Evolutionary conservation across 257 asterid species (phyloP), one percentile per base, ranked within the genome.

Genomic region (Coffea eugenioides): DNA sequence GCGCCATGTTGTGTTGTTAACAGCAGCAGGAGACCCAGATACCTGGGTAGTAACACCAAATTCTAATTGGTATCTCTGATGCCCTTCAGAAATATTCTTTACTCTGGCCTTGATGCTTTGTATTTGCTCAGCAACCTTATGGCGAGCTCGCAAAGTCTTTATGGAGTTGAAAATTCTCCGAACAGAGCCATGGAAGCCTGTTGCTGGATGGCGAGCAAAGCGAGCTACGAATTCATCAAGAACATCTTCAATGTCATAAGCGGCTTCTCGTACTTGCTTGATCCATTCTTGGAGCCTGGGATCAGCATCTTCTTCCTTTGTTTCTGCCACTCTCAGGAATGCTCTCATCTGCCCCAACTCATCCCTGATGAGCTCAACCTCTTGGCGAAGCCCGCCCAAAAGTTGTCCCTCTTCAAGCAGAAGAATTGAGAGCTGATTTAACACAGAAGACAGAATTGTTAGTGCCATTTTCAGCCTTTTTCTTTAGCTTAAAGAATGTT

Each of bases 141-240:
- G 54, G 8, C 54, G 54, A 49, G 15, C 54, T 49, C 54, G 10
- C 54, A 49, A 12, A 49, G 10, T 49, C 54, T 49, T 49, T 49
- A 49, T 49, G 54, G 54, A 49, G 49, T 62, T 49, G 71, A 23
- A 78, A 14, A 72, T 23, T 48, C 56, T 49, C 9, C 46, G 79
- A 1, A 84, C 46, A 31, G 43, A 13, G 7, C 83, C 81, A 46
- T 25, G 18, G 15, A 74, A 77, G 68, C 81, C 84, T 27, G n/a
- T 34, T 1, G 13, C 27, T 11, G 9, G 80, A 27, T 27, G 74
- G 62, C 8, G 69, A 0, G 49, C 36, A 39, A 74, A 80, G 7
- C 79, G 79, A 39, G 85, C 80, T 12, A 76, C 34, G 62, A 74
- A 83, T 46, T 77, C 75, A 64, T 82, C 84, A 82, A 82, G 74